Evolutionary conservation across 108 stramenopile genomes (phyloP).

Genomic region (Cylindrotheca closterium): DNA sequence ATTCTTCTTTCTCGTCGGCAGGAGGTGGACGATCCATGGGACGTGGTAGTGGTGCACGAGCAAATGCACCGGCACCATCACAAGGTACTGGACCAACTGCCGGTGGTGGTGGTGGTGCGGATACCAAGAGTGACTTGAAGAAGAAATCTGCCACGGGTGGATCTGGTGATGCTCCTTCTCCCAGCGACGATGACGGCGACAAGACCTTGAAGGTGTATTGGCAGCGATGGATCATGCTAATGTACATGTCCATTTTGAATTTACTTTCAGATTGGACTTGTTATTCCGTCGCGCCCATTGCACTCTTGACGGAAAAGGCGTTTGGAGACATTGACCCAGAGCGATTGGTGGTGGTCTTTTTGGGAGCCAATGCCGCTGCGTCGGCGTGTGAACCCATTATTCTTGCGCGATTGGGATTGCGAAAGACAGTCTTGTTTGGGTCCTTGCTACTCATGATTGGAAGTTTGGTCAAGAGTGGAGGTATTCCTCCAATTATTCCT

Average conservation of each 20-base stretch:
- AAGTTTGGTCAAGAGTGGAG: constrained; percentile 80
- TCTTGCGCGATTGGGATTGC: constrained; percentile 71
- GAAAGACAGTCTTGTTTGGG: constrained; percentile 78
- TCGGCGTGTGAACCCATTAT: constrained; percentile 82
- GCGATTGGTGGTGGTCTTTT: constrained; percentile 73
- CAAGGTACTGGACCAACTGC: not conserved
- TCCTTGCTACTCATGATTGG: constrained; percentile 77
- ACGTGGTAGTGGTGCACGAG: not conserved
- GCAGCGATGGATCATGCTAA: constrained; percentile 79
- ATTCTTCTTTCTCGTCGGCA: not conserved
- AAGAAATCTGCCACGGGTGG: not conserved
- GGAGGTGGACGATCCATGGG: not conserved
- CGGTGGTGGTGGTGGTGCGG: not conserved
- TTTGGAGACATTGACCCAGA: constrained; percentile 87
- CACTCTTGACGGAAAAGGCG: constrained; percentile 59
- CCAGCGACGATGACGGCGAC: not conserved
- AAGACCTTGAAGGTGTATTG: constrained; percentile 62
- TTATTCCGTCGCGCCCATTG: constrained; percentile 83
- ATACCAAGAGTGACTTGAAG: constrained; percentile 1
- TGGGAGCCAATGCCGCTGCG: constrained; percentile 77
- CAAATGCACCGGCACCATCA: not conserved
- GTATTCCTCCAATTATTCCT: constrained; percentile 45
- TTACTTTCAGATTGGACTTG: constrained; percentile 87
- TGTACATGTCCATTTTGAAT: constrained; percentile 78
- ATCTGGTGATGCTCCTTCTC: not conserved